Base-by-base conservation (phyloP, 164 flowering plant species). In the Magnolia kwangsiensis region DNA sequence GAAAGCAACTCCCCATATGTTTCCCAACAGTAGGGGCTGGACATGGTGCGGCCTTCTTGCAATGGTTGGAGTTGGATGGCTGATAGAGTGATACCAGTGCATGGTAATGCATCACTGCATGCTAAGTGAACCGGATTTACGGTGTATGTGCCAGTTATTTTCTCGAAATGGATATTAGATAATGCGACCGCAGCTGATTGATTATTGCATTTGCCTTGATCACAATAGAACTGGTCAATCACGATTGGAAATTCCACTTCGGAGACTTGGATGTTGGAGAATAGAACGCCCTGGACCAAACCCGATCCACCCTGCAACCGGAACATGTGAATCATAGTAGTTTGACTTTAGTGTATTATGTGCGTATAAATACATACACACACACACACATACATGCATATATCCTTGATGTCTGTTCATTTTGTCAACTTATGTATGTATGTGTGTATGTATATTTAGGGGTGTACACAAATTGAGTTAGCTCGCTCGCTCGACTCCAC, bases 11-110 rank as follows among this genome's bases (percentile, higher is more conserved):
- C 92, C 50, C 99, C 99, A 75, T 88, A 96, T 6, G 97, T 85
- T 78, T 92, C 88, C 97, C 97, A 96, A 74, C 99, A 96, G 85
- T 83, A 94, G 69, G 99, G 92, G 14, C 76, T 72, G 59, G 78
- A 78, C 64, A 78, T 45, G 71, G 75, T 80, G 75, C 81, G 80
- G 70, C 68, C 72, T 51, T 78, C 77, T 75, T 84, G 84, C 16
- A 78, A 50, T 24, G 90, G 86, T 24, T 72, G 67, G 24, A 88
- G 84, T 63, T 82, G 74, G 37, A 88, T 82, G 61, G 55, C 78
- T 19, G 76, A 78, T 19, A 88, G 77, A n/a, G 85, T 83, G 8
- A 88, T 80, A 27, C 76, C 87, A 0, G 67, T 68, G 75, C 90
- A 88, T 20, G 91, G 89, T 31, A 77, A 51, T 73, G 65, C 78